Conservation (phyloP, 192 early-diverging fungal species). For the Bifiguratus adelaidae region DNA sequence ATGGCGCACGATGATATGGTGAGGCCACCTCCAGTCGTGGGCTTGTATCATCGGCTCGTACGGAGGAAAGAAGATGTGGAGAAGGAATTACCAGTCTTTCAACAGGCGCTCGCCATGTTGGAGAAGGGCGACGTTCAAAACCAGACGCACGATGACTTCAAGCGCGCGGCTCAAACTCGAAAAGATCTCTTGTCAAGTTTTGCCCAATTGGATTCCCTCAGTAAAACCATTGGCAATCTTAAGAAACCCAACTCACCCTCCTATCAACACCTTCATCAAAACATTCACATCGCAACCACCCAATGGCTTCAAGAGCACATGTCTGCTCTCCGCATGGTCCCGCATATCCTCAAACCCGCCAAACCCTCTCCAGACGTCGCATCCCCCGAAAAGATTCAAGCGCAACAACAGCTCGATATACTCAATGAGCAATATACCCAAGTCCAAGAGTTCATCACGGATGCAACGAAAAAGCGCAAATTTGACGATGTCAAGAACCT, state of each 20-base stretch:
- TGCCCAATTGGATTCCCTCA: constrained; percentile 43
- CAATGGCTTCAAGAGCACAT: constrained; percentile 70
- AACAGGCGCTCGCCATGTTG: constrained; percentile 39
- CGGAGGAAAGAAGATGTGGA: constrained; percentile 32
- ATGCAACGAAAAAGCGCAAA: constrained; percentile 51
- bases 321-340: constrained; percentile 65
- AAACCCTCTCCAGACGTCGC: background rate
- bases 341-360: constrained; percentile 34
- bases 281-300: constrained; percentile 48
- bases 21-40: constrained; percentile 15
- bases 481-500: constrained; percentile 65
- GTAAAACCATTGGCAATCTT: constrained; percentile 45
- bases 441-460: constrained; percentile 51
- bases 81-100: constrained; percentile 38
- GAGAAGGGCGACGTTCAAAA: constrained; percentile 27
- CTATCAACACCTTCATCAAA: constrained; percentile 47
- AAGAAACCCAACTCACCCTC: constrained; percentile 31
- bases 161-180: constrained; percentile 46
- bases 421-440: constrained; percentile 56
- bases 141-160: constrained; percentile 45
- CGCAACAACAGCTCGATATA: constrained; percentile 32
- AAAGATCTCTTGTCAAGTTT: constrained; percentile 58
- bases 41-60: constrained; percentile 35
- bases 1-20: constrained; percentile 22
- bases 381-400: constrained; percentile 3